These are phyloP conservation scores for Craterostigma plantagineum DNA, from an alignment of 257 asterid genomes.

Conservation along the genomic window DNA sequence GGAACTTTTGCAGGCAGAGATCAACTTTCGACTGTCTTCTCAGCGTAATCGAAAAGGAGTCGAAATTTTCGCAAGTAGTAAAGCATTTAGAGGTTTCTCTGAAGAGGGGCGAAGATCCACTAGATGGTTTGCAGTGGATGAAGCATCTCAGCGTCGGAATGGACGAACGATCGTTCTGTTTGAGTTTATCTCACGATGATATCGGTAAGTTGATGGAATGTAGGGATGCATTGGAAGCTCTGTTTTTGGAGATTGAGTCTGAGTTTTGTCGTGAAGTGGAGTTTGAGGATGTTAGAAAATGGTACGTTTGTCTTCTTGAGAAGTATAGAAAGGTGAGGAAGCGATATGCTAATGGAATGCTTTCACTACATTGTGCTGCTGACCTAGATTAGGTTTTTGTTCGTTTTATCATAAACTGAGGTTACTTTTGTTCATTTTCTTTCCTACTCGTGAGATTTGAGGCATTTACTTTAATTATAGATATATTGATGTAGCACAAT, in stretches of 20 bases:
- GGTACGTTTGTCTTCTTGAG: slow-evolving; percentile 32
- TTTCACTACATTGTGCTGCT: slow-evolving; percentile 30
- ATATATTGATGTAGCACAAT: no score
- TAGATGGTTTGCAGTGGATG: slow-evolving; percentile 45
- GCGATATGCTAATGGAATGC: slow-evolving; percentile 54
- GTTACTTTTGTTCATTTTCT: slow-evolving; percentile 13
- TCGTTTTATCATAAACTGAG: no score
- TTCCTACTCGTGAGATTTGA: no score
- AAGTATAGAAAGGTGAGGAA: slow-evolving; percentile 45
- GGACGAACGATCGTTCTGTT: slow-evolving; percentile 19
- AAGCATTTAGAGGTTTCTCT: slow-evolving; percentile 25
- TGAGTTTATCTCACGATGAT: slow-evolving; percentile 14
- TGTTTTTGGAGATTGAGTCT: slow-evolving; percentile 22
- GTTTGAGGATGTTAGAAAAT: slow-evolving; percentile 25
- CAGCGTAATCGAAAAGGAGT: slow-evolving; percentile 18
- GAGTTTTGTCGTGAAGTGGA: slow-evolving; percentile 34
- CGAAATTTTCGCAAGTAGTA: slow-evolving; percentile 23
- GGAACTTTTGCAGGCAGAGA: slow-evolving; percentile 27
- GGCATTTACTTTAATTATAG: no score
- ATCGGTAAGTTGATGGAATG: slow-evolving; percentile 12
- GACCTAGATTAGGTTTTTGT: no score
- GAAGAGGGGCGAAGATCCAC: slow-evolving; percentile 31
- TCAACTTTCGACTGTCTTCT: slow-evolving; percentile 26
- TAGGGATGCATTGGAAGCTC: slow-evolving; percentile 22
- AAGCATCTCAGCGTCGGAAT: slow-evolving; percentile 18